Conservation (phyloP, 2,329 filamentous ascomycete species). For the Aspergillus amoenus region DNA sequence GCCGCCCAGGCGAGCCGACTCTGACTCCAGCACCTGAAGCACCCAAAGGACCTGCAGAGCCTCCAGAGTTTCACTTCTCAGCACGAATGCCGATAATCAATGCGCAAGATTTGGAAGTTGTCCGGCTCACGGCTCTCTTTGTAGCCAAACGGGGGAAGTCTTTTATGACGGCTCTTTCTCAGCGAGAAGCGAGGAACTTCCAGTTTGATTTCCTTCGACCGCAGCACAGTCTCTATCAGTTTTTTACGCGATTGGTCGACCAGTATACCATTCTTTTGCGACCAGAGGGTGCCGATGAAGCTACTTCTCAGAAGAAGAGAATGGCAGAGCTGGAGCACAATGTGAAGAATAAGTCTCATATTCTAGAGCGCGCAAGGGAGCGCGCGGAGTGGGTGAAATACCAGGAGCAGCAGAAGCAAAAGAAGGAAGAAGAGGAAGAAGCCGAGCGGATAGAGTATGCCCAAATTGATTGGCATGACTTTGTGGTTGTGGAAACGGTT, state of each 20-base stretch:
- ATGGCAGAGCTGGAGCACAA: slow-evolving; percentile 73
- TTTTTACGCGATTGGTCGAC: slow-evolving; percentile 87
- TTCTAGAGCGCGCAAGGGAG: slow-evolving; percentile 77
- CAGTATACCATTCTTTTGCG: slow-evolving; percentile 83
- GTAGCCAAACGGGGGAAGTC: slow-evolving; percentile 89
- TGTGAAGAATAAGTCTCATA: slow-evolving; percentile 73
- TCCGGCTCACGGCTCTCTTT: slow-evolving; percentile 79
- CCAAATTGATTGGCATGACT: slow-evolving; percentile 97
- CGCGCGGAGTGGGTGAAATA: slow-evolving; percentile 84
- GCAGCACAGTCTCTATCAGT: slow-evolving; percentile 94
- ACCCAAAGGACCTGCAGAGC: slow-evolving; percentile 78
- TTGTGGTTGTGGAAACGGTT: slow-evolving; percentile 92
- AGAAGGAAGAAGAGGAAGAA: slow-evolving; percentile 84
- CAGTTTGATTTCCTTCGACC: slow-evolving; percentile 96
- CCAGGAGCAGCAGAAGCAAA: slow-evolving; percentile 79
- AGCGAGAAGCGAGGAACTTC: slow-evolving; percentile 84
- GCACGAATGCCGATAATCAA: slow-evolving; percentile 97
- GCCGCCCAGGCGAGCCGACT: slow-evolving; percentile 64
- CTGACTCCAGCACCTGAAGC: slow-evolving; percentile 59
- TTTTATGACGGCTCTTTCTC: slow-evolving; percentile 86
- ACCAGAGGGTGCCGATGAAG: slow-evolving; percentile 66
- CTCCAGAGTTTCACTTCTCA: slow-evolving; percentile 86
- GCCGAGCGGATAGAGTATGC: slow-evolving; percentile 75
- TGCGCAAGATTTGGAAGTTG: slow-evolving; percentile 79
- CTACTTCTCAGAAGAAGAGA: slow-evolving; percentile 70